Conservation (phyloP, 140 eudicot species). For the Cichorium intybus region DNA sequence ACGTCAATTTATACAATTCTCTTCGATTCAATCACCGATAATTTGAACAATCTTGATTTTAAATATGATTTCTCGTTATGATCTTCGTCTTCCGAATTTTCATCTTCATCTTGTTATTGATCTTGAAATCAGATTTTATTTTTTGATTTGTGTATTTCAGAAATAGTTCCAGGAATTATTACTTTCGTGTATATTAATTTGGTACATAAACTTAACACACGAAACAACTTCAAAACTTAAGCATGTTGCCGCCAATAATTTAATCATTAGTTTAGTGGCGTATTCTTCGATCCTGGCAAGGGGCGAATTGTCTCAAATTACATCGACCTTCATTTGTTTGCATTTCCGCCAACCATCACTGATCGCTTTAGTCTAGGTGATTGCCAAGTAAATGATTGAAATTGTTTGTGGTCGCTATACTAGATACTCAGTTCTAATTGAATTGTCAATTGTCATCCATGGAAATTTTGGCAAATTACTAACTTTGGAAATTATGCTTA, state of each 20-base stretch:
- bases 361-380: too few relatives aligned
- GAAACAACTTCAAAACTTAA: background rate
- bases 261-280: too few relatives aligned
- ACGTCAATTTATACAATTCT: background rate
- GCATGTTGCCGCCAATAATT: background rate
- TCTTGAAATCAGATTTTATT: slow-evolving; percentile 6
- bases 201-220: background rate
- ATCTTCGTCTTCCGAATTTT: background rate
- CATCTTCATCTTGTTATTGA: slow-evolving; percentile 1
- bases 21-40: background rate
- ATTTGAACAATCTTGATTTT: background rate
- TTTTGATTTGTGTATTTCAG: background rate
- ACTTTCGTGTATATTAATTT: background rate
- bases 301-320: background rate
- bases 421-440: background rate
- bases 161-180: background rate
- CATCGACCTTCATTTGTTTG: background rate
- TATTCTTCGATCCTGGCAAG: too few relatives aligned
- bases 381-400: background rate
- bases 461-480: background rate
- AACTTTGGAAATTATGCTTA: too few relatives aligned
- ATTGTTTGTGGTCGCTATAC: background rate
- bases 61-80: background rate
- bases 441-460: background rate
- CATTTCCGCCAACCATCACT: too few relatives aligned